Evolutionary conservation across 805 yeast genomes (phyloP).

Genomic region (Candida mattraensis): DNA sequence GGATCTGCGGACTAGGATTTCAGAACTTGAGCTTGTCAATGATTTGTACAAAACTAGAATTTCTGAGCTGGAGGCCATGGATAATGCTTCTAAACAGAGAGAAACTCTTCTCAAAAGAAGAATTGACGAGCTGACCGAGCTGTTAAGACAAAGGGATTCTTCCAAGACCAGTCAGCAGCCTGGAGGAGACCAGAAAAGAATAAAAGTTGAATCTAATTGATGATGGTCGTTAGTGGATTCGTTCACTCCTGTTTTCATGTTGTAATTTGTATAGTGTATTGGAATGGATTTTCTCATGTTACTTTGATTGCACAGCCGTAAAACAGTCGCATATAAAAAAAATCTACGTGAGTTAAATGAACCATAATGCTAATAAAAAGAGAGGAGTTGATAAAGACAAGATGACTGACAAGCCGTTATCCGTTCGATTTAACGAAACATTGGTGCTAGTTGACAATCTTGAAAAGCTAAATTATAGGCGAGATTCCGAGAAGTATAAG

Average conservation of each 20-base stretch:
- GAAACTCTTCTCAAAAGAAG: conserved; percentile 48
- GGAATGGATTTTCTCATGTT: too few species aligned
- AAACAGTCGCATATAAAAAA: too few species aligned
- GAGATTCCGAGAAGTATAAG: conserved; percentile 23
- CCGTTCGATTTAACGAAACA: conserved; percentile 17
- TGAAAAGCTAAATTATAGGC: conserved; percentile 17
- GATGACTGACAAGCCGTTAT: conserved; percentile 13
- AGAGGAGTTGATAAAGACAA: conserved; percentile 1
- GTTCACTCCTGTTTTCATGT: conserved; percentile 4
- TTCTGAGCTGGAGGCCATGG: conserved; percentile 74
- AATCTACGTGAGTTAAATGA: too few species aligned
- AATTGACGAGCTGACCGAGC: conserved; percentile 41
- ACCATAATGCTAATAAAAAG: conserved; percentile 5
- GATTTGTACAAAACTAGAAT: conserved; percentile 84
- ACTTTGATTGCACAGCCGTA: too few species aligned
- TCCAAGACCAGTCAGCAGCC: conserved; percentile 13
- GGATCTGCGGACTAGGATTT: conserved; percentile 68
- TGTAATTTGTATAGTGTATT: conserved; percentile 14
- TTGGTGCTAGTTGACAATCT: conserved; percentile 11
- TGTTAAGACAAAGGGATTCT: conserved; percentile 12
- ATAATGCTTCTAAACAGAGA: conserved; percentile 52
- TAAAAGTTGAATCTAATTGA: conserved; percentile 18
- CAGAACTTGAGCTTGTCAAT: conserved; percentile 87
- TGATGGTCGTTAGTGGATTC: not conserved
- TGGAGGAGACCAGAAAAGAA: conserved; percentile 21